Percentiles rank a stretch among this genome's conserved stretches.
These are phyloP conservation scores for Lupinus albus DNA, from an alignment of 306 rosid species.

Conservation along the genomic window DNA sequence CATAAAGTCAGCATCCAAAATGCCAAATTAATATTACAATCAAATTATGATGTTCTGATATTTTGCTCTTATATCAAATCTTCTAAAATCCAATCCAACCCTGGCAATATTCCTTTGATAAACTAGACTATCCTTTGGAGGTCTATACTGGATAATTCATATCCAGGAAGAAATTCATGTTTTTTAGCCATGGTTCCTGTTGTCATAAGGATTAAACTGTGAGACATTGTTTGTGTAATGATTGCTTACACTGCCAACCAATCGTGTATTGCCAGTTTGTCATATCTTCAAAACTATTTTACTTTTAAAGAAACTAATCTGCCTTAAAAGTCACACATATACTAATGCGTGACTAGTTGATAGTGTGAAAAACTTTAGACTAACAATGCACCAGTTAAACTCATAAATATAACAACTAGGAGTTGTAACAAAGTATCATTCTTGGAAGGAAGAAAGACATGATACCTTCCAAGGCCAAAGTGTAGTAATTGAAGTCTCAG, in stretches of 20 bases:
- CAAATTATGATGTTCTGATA: slow-evolving; percentile 1
- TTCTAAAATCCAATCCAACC: slow-evolving; percentile 12
- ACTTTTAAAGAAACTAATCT: no score
- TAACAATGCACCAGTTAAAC: no score
- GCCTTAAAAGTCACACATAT: no score
- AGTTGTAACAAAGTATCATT: slow-evolving; percentile 15
- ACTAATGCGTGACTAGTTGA: no score
- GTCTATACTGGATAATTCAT: slow-evolving; percentile 6
- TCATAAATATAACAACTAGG: not conserved
- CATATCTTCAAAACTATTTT: no score
- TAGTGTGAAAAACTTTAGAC: no score
- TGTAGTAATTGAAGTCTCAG: slow-evolving; percentile 96
- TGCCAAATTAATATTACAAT: slow-evolving; percentile 1
- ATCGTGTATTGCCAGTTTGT: no score
- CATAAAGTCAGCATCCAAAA: slow-evolving; percentile 15
- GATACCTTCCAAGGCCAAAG: slow-evolving; percentile 99
- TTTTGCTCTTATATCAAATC: slow-evolving; percentile 19
- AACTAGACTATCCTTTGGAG: not conserved
- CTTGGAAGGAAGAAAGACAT: slow-evolving; percentile 4
- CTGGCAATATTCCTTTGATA: not conserved
- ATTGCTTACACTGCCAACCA: no score
- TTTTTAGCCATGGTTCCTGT: not conserved
- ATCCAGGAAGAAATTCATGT: not conserved
- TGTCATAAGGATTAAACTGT: not conserved
- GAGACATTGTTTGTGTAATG: no score